Conservation (phyloP, 108 stramenopile genomes). For the Skeletonema costatum region DNA sequence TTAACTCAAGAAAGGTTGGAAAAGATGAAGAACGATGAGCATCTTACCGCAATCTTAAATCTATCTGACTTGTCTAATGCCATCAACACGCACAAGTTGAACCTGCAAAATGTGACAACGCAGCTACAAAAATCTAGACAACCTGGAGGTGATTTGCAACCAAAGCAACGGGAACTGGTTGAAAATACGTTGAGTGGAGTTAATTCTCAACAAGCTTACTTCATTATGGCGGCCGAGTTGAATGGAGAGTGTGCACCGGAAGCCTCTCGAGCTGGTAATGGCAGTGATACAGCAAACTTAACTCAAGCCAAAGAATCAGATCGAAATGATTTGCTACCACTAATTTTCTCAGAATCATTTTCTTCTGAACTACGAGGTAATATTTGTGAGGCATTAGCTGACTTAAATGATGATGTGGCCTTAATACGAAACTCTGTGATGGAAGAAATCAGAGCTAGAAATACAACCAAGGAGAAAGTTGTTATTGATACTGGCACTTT, state of each 20-base stretch:
- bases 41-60: conserved; percentile 1
- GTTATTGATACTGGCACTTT: neutral
- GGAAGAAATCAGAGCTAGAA: conserved; percentile 6
- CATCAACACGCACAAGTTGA: conserved; percentile 18
- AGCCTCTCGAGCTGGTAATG: neutral
- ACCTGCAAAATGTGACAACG: conserved; percentile 3
- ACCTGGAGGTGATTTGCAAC: conserved; percentile 23
- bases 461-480: neutral
- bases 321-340: neutral
- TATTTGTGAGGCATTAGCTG: conserved; percentile 6
- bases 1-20: conserved; percentile 10
- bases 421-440: conserved; percentile 4
- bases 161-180: conserved; percentile 34
- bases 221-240: conserved; percentile 3
- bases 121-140: conserved; percentile 16
- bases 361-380: conserved; percentile 10
- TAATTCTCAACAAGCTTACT: neutral
- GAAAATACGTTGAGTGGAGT: conserved; percentile 23
- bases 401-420: conserved; percentile 11
- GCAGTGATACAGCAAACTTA: neutral
- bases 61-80: conserved; percentile 1
- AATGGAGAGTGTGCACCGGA: neutral
- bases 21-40: conserved; percentile 1
- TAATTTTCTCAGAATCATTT: conserved; percentile 16
- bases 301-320: neutral